phyloP scores from a whole-genome alignment of 192 early-diverging fungal genomes.

The Glomus cerebriforme region DNA sequence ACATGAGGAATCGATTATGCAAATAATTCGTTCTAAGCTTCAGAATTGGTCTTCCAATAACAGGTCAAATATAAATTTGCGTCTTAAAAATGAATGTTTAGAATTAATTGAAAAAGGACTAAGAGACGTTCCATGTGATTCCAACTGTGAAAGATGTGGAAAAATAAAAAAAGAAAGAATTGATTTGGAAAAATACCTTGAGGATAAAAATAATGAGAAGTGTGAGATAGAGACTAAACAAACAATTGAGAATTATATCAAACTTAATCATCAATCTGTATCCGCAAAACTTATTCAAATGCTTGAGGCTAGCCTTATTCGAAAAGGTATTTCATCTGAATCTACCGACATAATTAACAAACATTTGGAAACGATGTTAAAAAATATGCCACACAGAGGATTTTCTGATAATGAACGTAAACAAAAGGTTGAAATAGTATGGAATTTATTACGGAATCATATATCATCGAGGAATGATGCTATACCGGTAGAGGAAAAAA shows the following conservation, averaged over 20 bases:
- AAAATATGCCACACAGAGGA: neutral
- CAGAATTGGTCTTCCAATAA: neutral
- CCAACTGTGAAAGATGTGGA: neutral
- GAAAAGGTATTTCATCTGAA: neutral
- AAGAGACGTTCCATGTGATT: neutral
- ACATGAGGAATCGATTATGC: slow-evolving; percentile 1
- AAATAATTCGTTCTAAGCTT: neutral
- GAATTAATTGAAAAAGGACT: slow-evolving; percentile 4
- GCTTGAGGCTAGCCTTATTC: slow-evolving; percentile 3
- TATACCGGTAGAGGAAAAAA: neutral
- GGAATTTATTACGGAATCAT: neutral
- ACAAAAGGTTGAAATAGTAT: neutral
- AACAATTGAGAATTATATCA: slow-evolving; percentile 7
- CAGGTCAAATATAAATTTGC: neutral
- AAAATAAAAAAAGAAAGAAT: neutral
- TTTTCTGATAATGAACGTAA: slow-evolving; percentile 16
- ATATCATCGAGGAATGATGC: neutral
- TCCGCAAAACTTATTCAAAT: neutral
- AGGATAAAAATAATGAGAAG: slow-evolving; percentile 1
- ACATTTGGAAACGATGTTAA: neutral
- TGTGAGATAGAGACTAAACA: too few relatives aligned
- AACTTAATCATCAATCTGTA: neutral
- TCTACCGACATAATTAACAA: neutral
- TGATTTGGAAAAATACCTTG: slow-evolving; percentile 8
- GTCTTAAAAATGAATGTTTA: neutral